Conservation (phyloP, 805 yeast species). For the Cyberlindnera lachancei region DNA sequence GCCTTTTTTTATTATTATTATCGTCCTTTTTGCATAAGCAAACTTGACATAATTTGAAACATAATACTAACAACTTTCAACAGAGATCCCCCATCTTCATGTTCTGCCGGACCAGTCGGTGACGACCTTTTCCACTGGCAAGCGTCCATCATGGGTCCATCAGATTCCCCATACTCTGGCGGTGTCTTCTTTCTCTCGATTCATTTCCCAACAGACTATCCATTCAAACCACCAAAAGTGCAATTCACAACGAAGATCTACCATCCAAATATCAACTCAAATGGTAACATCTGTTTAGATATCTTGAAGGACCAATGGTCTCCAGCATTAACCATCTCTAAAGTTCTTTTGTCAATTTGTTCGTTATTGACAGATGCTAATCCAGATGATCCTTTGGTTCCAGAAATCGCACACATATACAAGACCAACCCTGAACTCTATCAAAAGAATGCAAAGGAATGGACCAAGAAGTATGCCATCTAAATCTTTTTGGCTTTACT, state of each 20-base stretch:
- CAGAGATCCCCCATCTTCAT: conserved; percentile 97
- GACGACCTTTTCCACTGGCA: conserved; percentile 99
- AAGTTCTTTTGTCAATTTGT: conserved; percentile 89
- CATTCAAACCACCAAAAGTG: conserved; percentile 96
- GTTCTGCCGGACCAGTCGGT: conserved; percentile 98
- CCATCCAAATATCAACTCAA: conserved; percentile 94
- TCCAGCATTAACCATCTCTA: conserved; percentile 94
- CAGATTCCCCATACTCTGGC: conserved; percentile 84
- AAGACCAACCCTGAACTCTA: conserved; percentile 90
- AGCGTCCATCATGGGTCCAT: conserved; percentile 98
- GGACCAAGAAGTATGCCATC: conserved; percentile 98
- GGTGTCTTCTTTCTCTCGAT: conserved; percentile 95
- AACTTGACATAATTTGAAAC: too few relatives aligned
- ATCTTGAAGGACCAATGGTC: conserved; percentile 98
- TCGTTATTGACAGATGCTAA: conserved; percentile 95
- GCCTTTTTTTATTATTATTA: too few relatives aligned
- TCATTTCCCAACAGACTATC: conserved; percentile 98
- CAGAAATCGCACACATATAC: conserved; percentile 95
- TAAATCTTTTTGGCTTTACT: too few relatives aligned
- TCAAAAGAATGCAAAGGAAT: conserved; percentile 95
- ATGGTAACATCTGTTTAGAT: conserved; percentile 94
- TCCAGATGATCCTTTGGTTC: conserved; percentile 98
- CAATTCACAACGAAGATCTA: conserved; percentile 91
- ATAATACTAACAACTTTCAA: conserved; percentile 16
- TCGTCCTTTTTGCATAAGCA: neutral